Evolutionary conservation across 352 stramenopile genomes (phyloP).

Genomic region (Phytopythium sindhum): DNA sequence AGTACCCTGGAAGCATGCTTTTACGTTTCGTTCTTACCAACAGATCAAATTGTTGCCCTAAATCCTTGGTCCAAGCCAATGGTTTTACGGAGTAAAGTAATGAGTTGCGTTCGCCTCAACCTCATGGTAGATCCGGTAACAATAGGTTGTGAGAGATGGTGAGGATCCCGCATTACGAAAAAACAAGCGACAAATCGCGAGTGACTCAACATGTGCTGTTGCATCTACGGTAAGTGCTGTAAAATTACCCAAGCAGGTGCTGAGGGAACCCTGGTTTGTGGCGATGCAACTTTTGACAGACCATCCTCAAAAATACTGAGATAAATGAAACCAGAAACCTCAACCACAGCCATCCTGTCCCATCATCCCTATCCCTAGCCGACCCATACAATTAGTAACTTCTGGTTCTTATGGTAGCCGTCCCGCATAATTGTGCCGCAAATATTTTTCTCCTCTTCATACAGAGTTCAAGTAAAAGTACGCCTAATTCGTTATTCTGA

Average conservation of each 20-base stretch:
- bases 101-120: no score
- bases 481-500: neutral
- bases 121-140: no score
- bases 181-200: no score
- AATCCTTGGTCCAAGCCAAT: no score
- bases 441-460: neutral
- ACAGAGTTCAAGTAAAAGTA: neutral
- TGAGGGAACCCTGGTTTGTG: no score
- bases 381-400: neutral
- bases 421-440: neutral
- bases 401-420: neutral
- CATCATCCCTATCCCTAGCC: neutral
- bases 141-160: no score
- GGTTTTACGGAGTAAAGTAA: no score
- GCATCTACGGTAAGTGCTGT: no score
- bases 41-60: no score
- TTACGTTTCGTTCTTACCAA: neutral
- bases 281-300: neutral
- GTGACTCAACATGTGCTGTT: no score
- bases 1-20: neutral
- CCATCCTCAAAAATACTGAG: neutral
- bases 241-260: no score
- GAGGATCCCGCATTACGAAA: no score
- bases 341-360: neutral
- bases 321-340: slow-evolving; percentile 1